Base-by-base conservation (phyloP, 164 flowering plant genomes). In the Tinospora cordifolia region DNA sequence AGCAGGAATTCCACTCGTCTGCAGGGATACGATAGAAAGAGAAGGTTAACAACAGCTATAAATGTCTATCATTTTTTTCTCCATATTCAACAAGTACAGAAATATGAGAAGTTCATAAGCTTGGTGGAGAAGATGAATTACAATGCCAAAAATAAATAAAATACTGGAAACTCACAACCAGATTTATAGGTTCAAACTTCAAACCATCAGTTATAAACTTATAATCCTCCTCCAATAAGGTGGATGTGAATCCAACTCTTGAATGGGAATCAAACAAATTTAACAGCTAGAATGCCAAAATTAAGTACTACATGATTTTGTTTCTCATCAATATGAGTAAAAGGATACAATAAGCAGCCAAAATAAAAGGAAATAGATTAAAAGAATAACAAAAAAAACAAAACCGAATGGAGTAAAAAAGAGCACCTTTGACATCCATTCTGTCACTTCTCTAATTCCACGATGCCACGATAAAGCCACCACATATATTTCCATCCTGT, bases 361-460 rank as follows among this genome's bases (percentile, higher is more conserved):
- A 65, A 38, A 4, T 15, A 41, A 65, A 65, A 39, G 40, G 44
- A 6, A 6, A 10, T 34, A 26, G 39, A 27, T n/a, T 34, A 65
- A 21, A 2, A 66, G 12, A n/a, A 7, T 15, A 39, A 65, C 11
- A 19, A 11, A 21, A n/a, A n/a, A n/a, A n/a, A n/a, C n/a, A n/a
- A n/a, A n/a, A n/a, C n/a, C n/a, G 36, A 30, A 30, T 30, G 26
- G 40, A 21, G 8, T 54, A 5, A 34, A n/a, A 49, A 15, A 30
- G 44, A 72, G 49, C 70, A 95, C 99, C 97, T 95, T 92, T 68
- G 98, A 84, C 99, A 95, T 90, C 99, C 99, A 95, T 72, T 95
- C 99, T 44, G 91, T 92, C 39, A 95, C 99, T 87, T 95, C 99
- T 80, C 86, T 90, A 44, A 91, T 91, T 36, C 98, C 99, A 51